Base-by-base conservation (phyloP, 345 rosid genomes). In the Eucalyptus curtisii region DNA sequence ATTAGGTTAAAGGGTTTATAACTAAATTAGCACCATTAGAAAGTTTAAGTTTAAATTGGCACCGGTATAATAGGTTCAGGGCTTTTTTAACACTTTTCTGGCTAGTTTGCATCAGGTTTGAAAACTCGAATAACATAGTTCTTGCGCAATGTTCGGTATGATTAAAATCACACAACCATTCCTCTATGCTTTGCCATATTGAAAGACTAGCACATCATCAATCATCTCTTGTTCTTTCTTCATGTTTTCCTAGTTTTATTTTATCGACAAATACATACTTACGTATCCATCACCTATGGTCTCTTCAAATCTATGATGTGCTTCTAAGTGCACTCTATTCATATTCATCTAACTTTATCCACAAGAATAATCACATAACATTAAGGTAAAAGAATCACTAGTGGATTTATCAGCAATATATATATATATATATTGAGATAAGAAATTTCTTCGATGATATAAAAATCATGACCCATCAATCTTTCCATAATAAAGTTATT, bases 61-160 rank as follows among this genome's bases (percentile, higher is more conserved):
- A 17, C 22, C 0, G 16, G 16, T 17, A 50, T 50, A 1, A 50
- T 17, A 50, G 4, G 55, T 50, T 3, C 1, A 17, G 0, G 0
- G 55, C 9, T 7, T 50, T 50, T 50, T 17, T 17, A 2, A 50
- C 0, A 50, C 22, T 50, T 50, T 50, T 50, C 0, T 50, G 9
- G 0, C 55, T 50, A 17, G 19, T n/a, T n/a, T 30, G 33, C 16
- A 30, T 64, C 0, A 13, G 5, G 19, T 64, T 64, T 64, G 37
- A 64, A 30, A 64, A 4, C 71, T 64, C 0, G 0, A 30, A 30
- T 30, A 10, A 14, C 10, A 7, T 64, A 13, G n/a, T n/a, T 64
- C 5, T 30, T 30, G 17, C 0, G 3, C 33, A 4, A 61, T 7
- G 16, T 30, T 27, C 17, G 7, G 33, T 30, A n/a, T 64, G 37